Base-by-base conservation (phyloP, 805 yeast genomes). In the Saturnispora gosingensis region DNA sequence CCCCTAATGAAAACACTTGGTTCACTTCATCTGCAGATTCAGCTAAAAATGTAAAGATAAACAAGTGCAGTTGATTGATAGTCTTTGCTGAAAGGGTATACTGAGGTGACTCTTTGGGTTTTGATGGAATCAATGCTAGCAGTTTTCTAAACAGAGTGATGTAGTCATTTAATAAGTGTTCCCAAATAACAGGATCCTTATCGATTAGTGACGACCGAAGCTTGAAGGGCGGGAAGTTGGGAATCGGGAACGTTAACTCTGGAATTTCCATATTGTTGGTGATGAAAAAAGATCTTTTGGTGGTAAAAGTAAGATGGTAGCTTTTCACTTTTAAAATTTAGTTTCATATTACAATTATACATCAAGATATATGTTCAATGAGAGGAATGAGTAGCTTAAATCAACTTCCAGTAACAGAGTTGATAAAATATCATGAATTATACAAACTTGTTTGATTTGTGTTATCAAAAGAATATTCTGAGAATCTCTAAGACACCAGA, bases 121-220 rank as follows among this genome's bases (percentile, higher is more conserved):
- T 49, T 4, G 59, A 35, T 5, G 54, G 53, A 16, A 47, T 9
- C 5, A 67, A 45, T 10, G 58, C 53, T 34, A 77, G 64, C 40
- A 85, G 63, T 53, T 70, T 76, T 52, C 75, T 70, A 57, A 81
- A 74, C 20, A 80, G 68, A 16, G 61, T 64, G 50, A 84, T 78
- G 64, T 83, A 85, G 3, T 78, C 77, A 57, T 83, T 87, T 16
- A 85, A 65, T 20, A 83, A 66, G 62, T 84, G 88, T 4, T 77
- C 83, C 89, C 91, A 85, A 8, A 85, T 85, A 22, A 85, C 89
- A 0, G 95, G 95, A 61, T 85, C 95, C 54, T 80, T 85, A 61
- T 85, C 93, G 6, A 83, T 82, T 61, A 85, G 69, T n/a, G 88
- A 80, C 0, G 90, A 85, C 35, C 93, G 71, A 27, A 85, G 72